phyloP scores from a whole-genome alignment of 2,329 filamentous ascomycete species.

The Cladosporium sp. region DNA sequence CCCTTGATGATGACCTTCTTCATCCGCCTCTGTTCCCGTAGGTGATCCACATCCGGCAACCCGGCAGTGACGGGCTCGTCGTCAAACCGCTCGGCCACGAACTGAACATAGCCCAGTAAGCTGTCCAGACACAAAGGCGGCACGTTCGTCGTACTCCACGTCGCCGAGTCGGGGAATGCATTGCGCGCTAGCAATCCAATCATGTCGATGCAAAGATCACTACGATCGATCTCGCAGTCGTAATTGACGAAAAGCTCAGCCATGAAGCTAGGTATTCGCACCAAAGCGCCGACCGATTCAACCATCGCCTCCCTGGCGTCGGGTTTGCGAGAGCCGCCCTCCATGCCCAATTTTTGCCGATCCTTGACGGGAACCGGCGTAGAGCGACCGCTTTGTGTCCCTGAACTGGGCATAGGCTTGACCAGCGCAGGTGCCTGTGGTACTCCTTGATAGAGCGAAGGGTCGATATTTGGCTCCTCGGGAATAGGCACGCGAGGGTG shows the following conservation, averaged over 20 bases:
- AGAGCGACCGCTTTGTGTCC: constrained; percentile 70
- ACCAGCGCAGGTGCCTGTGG: constrained; percentile 85
- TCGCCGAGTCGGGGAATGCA: constrained; percentile 93
- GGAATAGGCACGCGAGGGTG: constrained; percentile 95
- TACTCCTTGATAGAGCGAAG: constrained; percentile 85
- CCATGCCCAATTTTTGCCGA: constrained; percentile 84
- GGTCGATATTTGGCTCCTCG: constrained; percentile 82
- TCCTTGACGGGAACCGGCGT: constrained; percentile 92
- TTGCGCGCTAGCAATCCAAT: constrained; percentile 89
- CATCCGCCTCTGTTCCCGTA: constrained; percentile 69
- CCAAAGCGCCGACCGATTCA: constrained; percentile 86
- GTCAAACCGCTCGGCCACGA: constrained; percentile 80
- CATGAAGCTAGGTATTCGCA: constrained; percentile 91
- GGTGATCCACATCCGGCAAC: constrained; percentile 59
- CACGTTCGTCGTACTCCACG: constrained; percentile 98
- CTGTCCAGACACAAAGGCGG: constrained; percentile 92
- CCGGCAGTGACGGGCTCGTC: constrained; percentile 61
- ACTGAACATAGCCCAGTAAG: constrained; percentile 84
- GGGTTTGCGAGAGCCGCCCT: constrained; percentile 86
- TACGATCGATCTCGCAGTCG: constrained; percentile 88
- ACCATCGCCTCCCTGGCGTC: constrained; percentile 98
- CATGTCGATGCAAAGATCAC: constrained; percentile 92
- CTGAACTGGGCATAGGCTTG: constrained; percentile 63
- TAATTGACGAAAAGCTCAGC: constrained; percentile 97
- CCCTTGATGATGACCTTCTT: constrained; percentile 90